Base-by-base conservation (phyloP, 257 asterid genomes). In the Capsicum rhomboideum region DNA sequence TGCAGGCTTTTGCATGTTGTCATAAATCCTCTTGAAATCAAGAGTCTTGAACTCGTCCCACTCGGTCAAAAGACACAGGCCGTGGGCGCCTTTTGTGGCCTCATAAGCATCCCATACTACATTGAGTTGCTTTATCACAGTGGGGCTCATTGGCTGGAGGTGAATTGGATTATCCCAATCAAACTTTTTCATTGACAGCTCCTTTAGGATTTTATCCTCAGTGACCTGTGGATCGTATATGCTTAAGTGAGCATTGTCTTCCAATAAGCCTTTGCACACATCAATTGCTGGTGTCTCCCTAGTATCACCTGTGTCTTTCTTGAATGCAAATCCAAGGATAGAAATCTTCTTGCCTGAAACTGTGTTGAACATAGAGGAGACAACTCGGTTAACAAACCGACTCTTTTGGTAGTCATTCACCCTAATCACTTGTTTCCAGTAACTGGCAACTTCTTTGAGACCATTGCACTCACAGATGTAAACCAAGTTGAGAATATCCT, bases 401-500 rank as follows among this genome's bases (percentile, higher is more conserved):
- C 21, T 82, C 84, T 90, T 90, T 75, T 90, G 92, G 75, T 90
- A 88, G 82, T 88, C 92, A 52, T 90, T 90, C 80, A 88, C 84
- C 86, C 88, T 85, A 61, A 90, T 88, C 53, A 90, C 92, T 74
- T 86, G 91, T 82, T 88, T 90, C 90, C 91, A 90, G 84, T 88
- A 88, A 69, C 86, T 82, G 8, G 91, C 91, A 56, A 90, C 92
- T 75, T 88, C 91, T 23, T 85, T 82, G 14, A 89, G 89, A 56
- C 91, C 90, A 63, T 85, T 90, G 89, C 92, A 90, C 61, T 90
- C 90, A 26, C 92, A 90, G 28, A 90, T 90, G 82, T 90, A 90
- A 53, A 90, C 89, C 74, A 90, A 82, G 88, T 85, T 90, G 59
- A 90, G 87, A 53, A 90, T 88, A 72, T 88, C 92, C 87, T 88